A percentile compares a stretch with the other conserved stretches of the same genome.
These are phyloP conservation scores for Epichloe sp. DNA, from an alignment of 2,329 filamentous ascomycete genomes.

Conservation along the genomic window DNA sequence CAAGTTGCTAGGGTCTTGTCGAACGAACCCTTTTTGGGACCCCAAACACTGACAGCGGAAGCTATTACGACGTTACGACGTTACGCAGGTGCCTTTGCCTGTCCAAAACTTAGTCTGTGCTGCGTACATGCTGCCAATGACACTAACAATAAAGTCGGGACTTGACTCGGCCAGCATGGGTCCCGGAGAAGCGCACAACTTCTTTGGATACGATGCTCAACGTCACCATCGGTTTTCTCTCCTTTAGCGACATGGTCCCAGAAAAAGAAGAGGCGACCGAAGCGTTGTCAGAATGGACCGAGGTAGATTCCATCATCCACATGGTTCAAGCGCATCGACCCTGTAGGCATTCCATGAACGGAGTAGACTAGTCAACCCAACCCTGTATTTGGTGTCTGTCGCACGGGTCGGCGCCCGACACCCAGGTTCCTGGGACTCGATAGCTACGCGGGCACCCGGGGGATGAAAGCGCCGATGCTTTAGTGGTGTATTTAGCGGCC, in stretches of 20 bases:
- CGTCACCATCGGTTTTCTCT: not conserved
- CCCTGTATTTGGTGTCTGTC: not conserved
- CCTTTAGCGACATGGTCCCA: not conserved
- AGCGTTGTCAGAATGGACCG: not conserved
- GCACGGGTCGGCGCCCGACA: constrained; percentile 2
- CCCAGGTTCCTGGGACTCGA: constrained; percentile 5
- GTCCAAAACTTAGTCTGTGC: not conserved
- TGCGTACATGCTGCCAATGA: not conserved
- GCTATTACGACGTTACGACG: constrained; percentile 2
- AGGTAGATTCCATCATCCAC: not conserved
- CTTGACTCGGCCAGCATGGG: not conserved
- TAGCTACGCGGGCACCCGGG: not conserved
- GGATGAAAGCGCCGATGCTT: not conserved
- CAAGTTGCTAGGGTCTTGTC: not conserved
- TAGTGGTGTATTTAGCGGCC: not conserved
- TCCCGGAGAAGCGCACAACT: not conserved
- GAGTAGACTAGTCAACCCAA: not conserved
- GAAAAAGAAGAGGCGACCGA: not conserved
- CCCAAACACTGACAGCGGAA: constrained; percentile 2
- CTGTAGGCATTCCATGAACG: no score
- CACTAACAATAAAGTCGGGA: not conserved
- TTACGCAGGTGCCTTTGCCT: not conserved
- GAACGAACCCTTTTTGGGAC: not conserved
- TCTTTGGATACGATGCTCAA: not conserved
- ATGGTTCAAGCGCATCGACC: not conserved